Base-by-base conservation (phyloP, 2,329 filamentous ascomycete genomes). In the Fusarium nygamai region DNA sequence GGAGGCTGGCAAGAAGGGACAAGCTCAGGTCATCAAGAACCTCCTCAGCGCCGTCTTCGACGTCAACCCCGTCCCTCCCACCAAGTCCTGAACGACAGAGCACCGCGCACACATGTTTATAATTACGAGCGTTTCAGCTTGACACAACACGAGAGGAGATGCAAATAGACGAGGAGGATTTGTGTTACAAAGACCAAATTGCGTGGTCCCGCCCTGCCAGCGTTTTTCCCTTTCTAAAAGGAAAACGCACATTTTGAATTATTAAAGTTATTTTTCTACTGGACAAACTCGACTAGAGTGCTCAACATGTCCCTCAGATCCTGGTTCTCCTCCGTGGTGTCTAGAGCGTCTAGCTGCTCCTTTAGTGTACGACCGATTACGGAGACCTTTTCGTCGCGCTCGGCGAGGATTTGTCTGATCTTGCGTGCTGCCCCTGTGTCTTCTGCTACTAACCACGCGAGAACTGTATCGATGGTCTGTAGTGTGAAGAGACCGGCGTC, bases 381-480 rank as follows among this genome's bases (percentile, higher is more conserved):
- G 8, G 80, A 85, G 24, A 97, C 79, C 13, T 86, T 85, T 79
- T 94, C 92, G 74, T 93, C 93, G 27, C 88, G 87, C 69, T 94
- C 92, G 2, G 88, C 90, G 46, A 98, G 83, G 8, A 93, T 82
- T 29, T 86, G 83, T 57, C 86, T 82, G 38, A 98, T 90, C 77
- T 88, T 92, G 64, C 84, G 86, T 76, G 87, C 90, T 3, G 94
- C 93, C 0, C 94, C 94, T 39, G 87, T 87, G 78, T 99, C 96
- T 83, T 99, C 96, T 1, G 95, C 96, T 13, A 94, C 88, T 38
- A 98, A 87, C 96, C 96, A 99, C 19, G 95, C 94, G 36, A 99
- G 83, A 36, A 96, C 90, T 2, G 95, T 88, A 84, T 98, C 96
- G 51, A 96, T 89, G 6, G 90, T 93, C 84, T 98, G 94, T 63